Evolutionary conservation across 768 basidiomycete genomes (phyloP), one percentile per base, ranked within the genome.

Genomic region (Rhodotorula taiwanensis): DNA sequence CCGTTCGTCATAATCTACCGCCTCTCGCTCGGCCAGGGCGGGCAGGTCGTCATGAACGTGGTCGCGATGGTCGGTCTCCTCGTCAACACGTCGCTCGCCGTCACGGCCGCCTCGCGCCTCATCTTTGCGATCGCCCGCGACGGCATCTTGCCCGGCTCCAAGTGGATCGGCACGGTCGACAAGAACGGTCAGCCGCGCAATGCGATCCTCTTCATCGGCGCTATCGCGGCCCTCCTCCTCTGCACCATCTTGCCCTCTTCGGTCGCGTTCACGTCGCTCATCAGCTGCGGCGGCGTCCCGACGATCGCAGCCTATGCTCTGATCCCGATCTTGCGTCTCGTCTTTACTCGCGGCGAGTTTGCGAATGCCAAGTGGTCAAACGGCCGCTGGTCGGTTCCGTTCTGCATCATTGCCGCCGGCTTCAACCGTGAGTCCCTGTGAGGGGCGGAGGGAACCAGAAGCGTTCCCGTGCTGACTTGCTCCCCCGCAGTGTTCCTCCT

Each of bases 71-170:
- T 93, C 36, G 91, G 92, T n/a, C 80, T 94, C 28, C 85, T 92
- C 58, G 77, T 94, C 77, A 92, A 88, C 75, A 90, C 90, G 1
- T 89, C 86, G 67, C 82, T 93, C 48, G 83, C 88, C 23, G 84
- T 94, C 60, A 88, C 93, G 25, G 91, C 92, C 3, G 83, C 89
- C 18, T 92, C 89, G 18, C 83, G 91, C 7, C 81, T 95, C 31
- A 81, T 95, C 44, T 95, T 88, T 72, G 92, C 91, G 14, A 87
- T 95, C 49, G 91, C 91, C n/a, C 85, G 92, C 56, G 92, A 95
- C 70, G 91, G 91, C 33, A 88, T 93, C 0, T 79, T 95, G 16
- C 91, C 92, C 1, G 74, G 88, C 51, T 90, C 88, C 0, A 63
- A 77, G 18, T 94, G 90, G 91, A 86, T 95, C 55, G 84, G 87